These are phyloP conservation scores for Didymella arachidicola DNA, from an alignment of 2,329 filamentous ascomycete genomes.

Conservation along the genomic window DNA sequence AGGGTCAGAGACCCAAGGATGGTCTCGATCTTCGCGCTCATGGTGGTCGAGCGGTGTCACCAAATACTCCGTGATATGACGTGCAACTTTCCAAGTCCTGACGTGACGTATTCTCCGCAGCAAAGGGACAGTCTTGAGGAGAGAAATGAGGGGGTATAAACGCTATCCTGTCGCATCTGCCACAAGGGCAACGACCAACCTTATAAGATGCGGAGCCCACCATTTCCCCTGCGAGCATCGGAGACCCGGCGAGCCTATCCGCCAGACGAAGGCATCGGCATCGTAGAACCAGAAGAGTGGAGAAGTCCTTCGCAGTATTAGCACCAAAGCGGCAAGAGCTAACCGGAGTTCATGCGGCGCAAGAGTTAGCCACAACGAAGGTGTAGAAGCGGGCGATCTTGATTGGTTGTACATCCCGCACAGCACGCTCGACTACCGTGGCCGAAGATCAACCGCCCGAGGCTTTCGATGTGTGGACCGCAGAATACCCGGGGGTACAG, in stretches of 20 bases:
- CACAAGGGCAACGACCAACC: neutral
- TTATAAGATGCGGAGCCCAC: constrained; percentile 9
- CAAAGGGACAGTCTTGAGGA: neutral
- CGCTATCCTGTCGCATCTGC: neutral
- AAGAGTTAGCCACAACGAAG: neutral
- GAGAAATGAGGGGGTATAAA: neutral
- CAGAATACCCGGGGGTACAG: constrained; percentile 14
- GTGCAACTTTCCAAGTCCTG: neutral
- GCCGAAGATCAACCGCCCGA: constrained; percentile 7
- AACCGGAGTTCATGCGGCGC: constrained; percentile 28
- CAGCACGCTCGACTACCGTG: constrained; percentile 12
- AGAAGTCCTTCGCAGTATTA: constrained; percentile 24
- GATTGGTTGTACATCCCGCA: neutral
- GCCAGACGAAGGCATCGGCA: neutral
- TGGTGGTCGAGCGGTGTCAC: constrained; percentile 5
- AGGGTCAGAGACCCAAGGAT: constrained; percentile 44
- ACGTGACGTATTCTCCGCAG: neutral
- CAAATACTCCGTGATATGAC: neutral
- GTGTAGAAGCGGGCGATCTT: neutral
- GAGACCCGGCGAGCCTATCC: constrained; percentile 7
- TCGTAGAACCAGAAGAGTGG: constrained; percentile 18
- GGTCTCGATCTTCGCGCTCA: constrained; percentile 39
- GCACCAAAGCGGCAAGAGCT: constrained; percentile 9
- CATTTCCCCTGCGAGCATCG: constrained; percentile 9
- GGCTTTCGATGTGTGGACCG: constrained; percentile 3